Percentiles rank a stretch among this genome's conserved stretches.
Conservation (phyloP, 768 basidiomycete genomes). For the Boletus coccyginus region DNA sequence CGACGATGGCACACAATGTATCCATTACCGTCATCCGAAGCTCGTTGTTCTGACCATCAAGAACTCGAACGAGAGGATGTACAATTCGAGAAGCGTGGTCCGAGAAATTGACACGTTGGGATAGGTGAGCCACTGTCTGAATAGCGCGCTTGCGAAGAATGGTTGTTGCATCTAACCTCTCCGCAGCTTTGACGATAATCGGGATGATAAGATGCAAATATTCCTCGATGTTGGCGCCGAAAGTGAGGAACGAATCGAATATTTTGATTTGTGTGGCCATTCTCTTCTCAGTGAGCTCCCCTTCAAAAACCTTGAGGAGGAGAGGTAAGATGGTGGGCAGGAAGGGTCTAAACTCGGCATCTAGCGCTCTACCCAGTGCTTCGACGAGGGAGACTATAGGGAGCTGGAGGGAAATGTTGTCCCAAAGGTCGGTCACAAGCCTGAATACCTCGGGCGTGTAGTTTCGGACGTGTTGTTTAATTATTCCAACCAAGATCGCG, state of each 20-base stretch:
- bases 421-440: conserved; percentile 90
- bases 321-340: conserved; percentile 86
- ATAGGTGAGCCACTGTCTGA: conserved; percentile 86
- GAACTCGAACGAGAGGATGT: conserved; percentile 87
- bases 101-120: conserved; percentile 92
- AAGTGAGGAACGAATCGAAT: conserved; percentile 92
- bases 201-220: conserved; percentile 97
- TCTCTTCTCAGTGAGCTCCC: conserved; percentile 79
- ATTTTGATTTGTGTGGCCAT: conserved; percentile 82
- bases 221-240: conserved; percentile 96
- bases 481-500: conserved; percentile 91
- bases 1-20: conserved; percentile 85
- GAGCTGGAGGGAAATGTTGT: conserved; percentile 75
- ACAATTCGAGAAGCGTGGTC: conserved; percentile 97
- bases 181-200: conserved; percentile 88
- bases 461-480: conserved; percentile 95
- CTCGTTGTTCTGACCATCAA: conserved; percentile 73
- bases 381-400: conserved; percentile 93
- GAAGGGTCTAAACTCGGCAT: conserved; percentile 97
- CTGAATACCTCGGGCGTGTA: conserved; percentile 83
- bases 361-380: conserved; percentile 87
- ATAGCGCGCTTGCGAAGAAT: conserved; percentile 85
- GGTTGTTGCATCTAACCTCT: conserved; percentile 70
- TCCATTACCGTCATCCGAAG: conserved; percentile 87
- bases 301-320: conserved; percentile 87